These are phyloP conservation scores for Grosmannia clavigera DNA, from an alignment of 2,329 filamentous ascomycete species.

Conservation along the genomic window DNA sequence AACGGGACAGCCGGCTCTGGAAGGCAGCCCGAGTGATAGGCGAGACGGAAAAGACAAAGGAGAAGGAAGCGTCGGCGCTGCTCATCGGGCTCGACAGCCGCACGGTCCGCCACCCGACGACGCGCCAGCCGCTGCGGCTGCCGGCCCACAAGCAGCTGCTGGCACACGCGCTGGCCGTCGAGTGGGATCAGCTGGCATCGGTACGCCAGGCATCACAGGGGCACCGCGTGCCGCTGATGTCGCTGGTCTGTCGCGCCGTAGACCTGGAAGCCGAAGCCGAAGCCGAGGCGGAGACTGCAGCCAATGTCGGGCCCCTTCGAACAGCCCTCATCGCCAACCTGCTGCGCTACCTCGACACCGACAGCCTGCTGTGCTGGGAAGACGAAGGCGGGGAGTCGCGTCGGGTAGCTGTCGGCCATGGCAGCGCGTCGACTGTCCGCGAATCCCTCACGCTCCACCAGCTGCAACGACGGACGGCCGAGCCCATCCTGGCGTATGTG, in stretches of 20 bases:
- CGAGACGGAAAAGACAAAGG: not conserved
- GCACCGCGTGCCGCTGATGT: conserved; percentile 84
- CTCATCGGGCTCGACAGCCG: conserved; percentile 23
- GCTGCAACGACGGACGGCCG: conserved; percentile 56
- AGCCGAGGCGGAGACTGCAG: not conserved
- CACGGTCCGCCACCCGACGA: conserved; percentile 64
- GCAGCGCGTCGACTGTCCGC: conserved; percentile 5
- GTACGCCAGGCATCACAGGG: conserved; percentile 74
- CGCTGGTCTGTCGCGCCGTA: conserved; percentile 67
- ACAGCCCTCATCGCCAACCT: conserved; percentile 52
- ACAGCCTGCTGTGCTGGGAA: conserved; percentile 85
- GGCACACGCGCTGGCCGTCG: conserved; percentile 72
- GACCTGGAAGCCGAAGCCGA: conserved; percentile 55
- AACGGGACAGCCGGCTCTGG: conserved; percentile 24
- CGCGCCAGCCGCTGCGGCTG: conserved; percentile 58
- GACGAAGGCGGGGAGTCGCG: conserved; percentile 35
- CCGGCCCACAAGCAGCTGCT: conserved; percentile 68
- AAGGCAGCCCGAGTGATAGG: not conserved
- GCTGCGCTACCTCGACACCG: conserved; percentile 81
- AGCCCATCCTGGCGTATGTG: conserved; percentile 60
- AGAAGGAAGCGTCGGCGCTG: conserved; percentile 29
- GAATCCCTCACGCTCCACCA: conserved; percentile 44
- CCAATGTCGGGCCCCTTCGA: conserved; percentile 37
- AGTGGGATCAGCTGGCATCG: conserved; percentile 81
- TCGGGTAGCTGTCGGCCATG: not conserved